Base-by-base conservation (phyloP, 225 moss, liverwort and hornwort genomes). In the Polytrichum formosum region DNA sequence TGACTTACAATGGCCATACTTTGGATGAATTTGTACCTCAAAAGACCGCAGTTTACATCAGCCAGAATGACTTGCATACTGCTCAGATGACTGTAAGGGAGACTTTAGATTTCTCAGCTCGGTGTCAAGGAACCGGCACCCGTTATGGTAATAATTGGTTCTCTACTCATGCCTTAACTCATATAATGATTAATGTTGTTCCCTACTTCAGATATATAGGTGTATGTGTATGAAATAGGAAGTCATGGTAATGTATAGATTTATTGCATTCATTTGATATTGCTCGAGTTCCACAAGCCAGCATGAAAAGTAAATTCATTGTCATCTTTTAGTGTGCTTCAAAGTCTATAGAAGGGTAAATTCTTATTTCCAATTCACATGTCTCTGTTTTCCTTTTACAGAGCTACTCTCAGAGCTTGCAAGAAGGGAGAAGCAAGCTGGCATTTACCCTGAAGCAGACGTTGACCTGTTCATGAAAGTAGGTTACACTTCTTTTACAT, bases 61-160 rank as follows among this genome's bases (percentile, higher is more conserved):
- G 85, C 69, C 92, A 92, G 68, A 90, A 65, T 19, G 90, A 92
- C 68, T 60, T 86, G 25, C 92, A 92, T 62, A 73, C 81, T 22
- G 90, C 79, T 2, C 85, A 90, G 53, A 84, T 92, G 75, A 92
- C 92, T 6, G 92, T 92, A 23, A 85, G 92, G 28, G 92, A 92
- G 83, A 92, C 92, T 17, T 73, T 92, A 7, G 90, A 92, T 71
- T 92, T 88, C 65, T 88, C 90, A 55, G 79, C 87, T 65, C 92
- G 88, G 46, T 90, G 88, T 67, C 92, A 90, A 81, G 92, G 92
- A 56, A 84, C 86, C 18, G 92, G 92, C 61, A 82, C 88, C 68
- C 82, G 90, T 67, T 76, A 79, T 16, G 90, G 92, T 92, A 85
- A 58, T 58, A 13, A 37, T 9, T 37, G 37, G 10, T 37, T 37